Base-by-base conservation (phyloP, 2,329 filamentous ascomycete species). In the Stagonosporopsis chrysanthemi region DNA sequence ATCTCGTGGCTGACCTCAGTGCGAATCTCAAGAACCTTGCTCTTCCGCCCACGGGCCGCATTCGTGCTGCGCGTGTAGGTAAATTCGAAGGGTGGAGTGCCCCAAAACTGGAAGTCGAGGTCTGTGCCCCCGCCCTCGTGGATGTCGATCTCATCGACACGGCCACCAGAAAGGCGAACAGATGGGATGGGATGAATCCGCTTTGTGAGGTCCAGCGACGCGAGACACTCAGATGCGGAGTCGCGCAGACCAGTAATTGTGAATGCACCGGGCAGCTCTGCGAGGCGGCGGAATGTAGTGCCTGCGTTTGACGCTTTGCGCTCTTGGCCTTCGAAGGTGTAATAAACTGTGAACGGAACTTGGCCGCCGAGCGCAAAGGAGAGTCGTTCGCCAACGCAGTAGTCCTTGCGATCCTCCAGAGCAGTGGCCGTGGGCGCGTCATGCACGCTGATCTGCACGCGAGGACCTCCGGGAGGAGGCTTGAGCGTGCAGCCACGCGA, bases 51-150 rank as follows among this genome's bases (percentile, higher is more conserved):
- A 12, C 70, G 68, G 1, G 90, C 89, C n/a, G 88, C 88, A 73
- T 97, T 97, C 41, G 91, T 91, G 77, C 90, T 95, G 60, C 95
- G 85, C 19, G 92, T 98, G 76, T 96, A 98, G 55, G 94, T 97
- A 74, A 98, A 99, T 78, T 98, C 95, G 71, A 99, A 99, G 1
- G 95, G 95, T 60, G 95, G 92, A 6, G 91, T 93, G 54, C 96
- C 95, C 81, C 90, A 93, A 78, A 99, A 99, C 69, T 97, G 91
- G 68, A 99, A 98, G 7, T 92, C 80, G 49, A 99, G 92, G 73
- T 97, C 91, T 0, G 95, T 92, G 74, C 96, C 90, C 60, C 92
- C 92, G 66, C 95, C 95, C 80, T 99, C 94, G 75, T 98, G 96
- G 61, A 99, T 99, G 73, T 98, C 95, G 33, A 96, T 88, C 64